Evolutionary conservation across 495 filamentous ascomycete genomes (phyloP), one percentile per base, ranked within the genome.

Genomic region (Talaromyces proteolyticus): DNA sequence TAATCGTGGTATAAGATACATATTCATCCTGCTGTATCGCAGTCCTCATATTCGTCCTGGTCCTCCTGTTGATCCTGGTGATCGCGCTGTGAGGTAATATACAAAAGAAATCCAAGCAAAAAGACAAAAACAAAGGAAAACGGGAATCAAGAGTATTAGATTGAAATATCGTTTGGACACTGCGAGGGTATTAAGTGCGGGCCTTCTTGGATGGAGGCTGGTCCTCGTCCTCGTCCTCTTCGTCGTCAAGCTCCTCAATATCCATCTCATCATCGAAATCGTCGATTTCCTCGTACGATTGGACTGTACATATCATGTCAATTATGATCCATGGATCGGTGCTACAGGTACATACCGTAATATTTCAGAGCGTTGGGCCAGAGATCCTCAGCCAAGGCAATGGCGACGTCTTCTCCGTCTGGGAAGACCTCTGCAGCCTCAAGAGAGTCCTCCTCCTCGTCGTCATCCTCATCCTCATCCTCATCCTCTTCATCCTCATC

Each of bases 21-120:
- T 76, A 84, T 75, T 96, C 90, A 52, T 88, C 89, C 60, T 96
- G 91, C 67, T 97, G 91, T 68, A 96, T 98, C 55, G 88, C 73
- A 12, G 59, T 91, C 14, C 74, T 96, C 55, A 93, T 95, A 42
- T 77, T 89, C 49, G 86, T 93, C 44, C 79, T 96, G 51, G 83
- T 95, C 49, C 68, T 96, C 39, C 67, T 96, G 62, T 76, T 96
- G 59, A 81, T 95, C 57, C 67, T 96, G 46, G 64, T 84, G 36
- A 72, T 84, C 44, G 72, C 79, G 49, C 67, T 82, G 53, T 83
- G 68, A 80, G 53, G 29, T 34, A 34, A 34, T 34, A 34, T 34
- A 34, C 29, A 34, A 34, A 34, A 34, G n/a, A n/a, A n/a, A n/a
- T n/a, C n/a, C n/a, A n/a, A n/a, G n/a, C n/a, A n/a, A n/a, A n/a